These are phyloP conservation scores for Microcos paniculata DNA, from an alignment of 345 rosid genomes.

Conservation along the genomic window DNA sequence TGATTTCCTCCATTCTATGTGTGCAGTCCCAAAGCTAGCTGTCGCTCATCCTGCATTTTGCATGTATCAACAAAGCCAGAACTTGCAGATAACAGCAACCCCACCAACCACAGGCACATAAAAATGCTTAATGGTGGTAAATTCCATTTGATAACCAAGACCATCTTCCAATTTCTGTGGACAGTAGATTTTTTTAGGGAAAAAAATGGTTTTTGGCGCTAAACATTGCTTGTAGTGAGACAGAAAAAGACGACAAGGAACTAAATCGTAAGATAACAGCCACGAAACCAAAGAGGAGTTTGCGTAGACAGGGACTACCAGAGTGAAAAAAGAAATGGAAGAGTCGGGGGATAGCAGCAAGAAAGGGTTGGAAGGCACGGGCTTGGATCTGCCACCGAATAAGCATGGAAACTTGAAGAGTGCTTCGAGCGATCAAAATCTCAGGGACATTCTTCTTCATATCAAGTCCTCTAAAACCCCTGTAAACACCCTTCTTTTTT, in stretches of 20 bases:
- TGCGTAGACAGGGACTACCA: background rate
- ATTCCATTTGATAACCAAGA: background rate
- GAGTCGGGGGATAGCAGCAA: background rate
- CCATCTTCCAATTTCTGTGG: background rate
- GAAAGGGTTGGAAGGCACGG: conserved; percentile 35
- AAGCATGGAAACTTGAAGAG: conserved; percentile 51
- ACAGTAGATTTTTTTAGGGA: too few relatives aligned
- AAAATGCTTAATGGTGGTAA: background rate
- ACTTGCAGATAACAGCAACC: background rate
- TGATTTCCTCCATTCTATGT: background rate
- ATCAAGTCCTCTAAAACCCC: conserved; percentile 52
- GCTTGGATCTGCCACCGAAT: conserved; percentile 32
- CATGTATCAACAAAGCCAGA: background rate
- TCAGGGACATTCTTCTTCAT: conserved; percentile 38
- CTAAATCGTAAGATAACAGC: background rate
- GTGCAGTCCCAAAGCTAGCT: background rate
- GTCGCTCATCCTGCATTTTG: background rate
- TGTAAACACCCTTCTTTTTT: conserved; percentile 21
- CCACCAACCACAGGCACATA: too few relatives aligned
- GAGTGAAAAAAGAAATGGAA: conserved; percentile 19
- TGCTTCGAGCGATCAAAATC: conserved; percentile 47
- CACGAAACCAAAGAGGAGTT: background rate
- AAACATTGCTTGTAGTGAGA: background rate
- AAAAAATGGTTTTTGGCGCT: too few relatives aligned
- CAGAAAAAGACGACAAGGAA: background rate